Conservation (phyloP, 768 basidiomycete species). For the Tricholoma sp. region DNA sequence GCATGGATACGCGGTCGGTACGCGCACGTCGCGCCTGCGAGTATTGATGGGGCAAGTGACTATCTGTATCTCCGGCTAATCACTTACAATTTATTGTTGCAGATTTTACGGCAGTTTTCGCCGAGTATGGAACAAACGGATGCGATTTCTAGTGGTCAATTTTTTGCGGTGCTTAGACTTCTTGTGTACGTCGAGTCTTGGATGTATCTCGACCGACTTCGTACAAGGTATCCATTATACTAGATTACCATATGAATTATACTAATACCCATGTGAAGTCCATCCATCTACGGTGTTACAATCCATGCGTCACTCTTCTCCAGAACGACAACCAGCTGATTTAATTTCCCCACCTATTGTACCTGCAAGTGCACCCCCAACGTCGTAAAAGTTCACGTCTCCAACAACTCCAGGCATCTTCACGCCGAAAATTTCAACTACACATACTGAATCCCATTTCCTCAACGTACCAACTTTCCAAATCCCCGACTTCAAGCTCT, state of each 20-base stretch:
- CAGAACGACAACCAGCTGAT: background rate
- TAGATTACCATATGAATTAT: background rate
- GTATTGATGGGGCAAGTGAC: conserved; percentile 52
- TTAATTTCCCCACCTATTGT: background rate
- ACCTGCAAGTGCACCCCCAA: background rate
- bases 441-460: background rate
- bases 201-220: conserved; percentile 61
- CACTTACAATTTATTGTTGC: background rate
- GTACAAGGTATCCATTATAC: conserved; percentile 54
- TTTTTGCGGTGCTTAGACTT: conserved; percentile 70
- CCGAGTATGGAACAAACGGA: conserved; percentile 50
- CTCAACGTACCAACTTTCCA: conserved; percentile 1
- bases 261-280: background rate
- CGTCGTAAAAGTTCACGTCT: background rate
- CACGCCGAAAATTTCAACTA: background rate
- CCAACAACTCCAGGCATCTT: background rate
- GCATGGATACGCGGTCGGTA: conserved; percentile 60
- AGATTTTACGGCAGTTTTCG: conserved; percentile 66
- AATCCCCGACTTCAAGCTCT: conserved; percentile 18
- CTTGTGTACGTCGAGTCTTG: conserved; percentile 58
- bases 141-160: conserved; percentile 60
- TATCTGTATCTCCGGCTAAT: background rate
- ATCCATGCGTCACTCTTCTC: background rate
- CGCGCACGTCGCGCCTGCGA: conserved; percentile 40
- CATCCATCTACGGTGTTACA: background rate